These are phyloP conservation scores for Euphorbia pulcherrima DNA, from an alignment of 345 rosid genomes.

Conservation along the genomic window DNA sequence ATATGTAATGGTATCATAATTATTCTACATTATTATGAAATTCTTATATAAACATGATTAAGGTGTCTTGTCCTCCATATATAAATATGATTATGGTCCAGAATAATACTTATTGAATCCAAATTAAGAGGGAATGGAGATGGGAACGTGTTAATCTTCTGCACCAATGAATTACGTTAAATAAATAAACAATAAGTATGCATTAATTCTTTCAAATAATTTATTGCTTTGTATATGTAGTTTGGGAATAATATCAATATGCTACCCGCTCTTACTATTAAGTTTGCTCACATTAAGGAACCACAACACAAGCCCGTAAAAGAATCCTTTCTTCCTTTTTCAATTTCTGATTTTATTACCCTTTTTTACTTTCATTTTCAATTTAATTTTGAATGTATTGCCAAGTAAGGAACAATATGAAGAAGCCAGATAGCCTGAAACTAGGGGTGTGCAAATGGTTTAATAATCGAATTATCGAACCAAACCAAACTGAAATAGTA, in stretches of 20 bases:
- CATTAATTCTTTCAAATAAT: background rate
- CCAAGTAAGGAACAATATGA: background rate
- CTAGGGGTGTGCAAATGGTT: too few species aligned
- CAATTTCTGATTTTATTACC: background rate
- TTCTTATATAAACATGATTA: too few species aligned
- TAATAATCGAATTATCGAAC: too few species aligned
- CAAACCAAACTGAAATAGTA: too few species aligned
- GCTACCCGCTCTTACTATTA: background rate
- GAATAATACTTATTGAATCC: background rate
- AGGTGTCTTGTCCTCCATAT: background rate
- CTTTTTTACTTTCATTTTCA: too few species aligned
- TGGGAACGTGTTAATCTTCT: background rate
- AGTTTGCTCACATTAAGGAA: too few species aligned
- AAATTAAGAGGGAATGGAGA: background rate
- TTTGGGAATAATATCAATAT: background rate
- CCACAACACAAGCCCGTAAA: too few species aligned
- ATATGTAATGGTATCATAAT: too few species aligned
- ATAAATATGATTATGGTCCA: background rate
- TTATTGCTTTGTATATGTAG: background rate
- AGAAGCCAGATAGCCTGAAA: too few species aligned
- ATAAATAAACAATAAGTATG: background rate
- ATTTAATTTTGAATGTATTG: too few species aligned
- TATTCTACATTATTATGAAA: too few species aligned
- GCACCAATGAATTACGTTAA: background rate
- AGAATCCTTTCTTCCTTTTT: background rate